Conservation (phyloP, 257 asterid genomes). For the Capsicum rhomboideum region DNA sequence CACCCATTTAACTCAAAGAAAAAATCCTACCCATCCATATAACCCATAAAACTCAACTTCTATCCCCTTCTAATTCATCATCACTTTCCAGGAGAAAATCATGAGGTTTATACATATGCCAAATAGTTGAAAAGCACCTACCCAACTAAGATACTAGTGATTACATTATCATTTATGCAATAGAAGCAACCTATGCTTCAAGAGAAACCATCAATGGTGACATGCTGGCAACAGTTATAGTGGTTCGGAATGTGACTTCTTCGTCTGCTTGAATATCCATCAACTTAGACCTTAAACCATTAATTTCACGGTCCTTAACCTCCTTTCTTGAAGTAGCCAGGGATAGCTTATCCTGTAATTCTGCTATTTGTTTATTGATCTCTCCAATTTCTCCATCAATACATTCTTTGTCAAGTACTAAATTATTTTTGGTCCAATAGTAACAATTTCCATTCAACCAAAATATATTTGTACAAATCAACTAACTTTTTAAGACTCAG, state of each 20-base stretch:
- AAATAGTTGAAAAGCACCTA: background rate
- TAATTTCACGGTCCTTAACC: conserved; percentile 26
- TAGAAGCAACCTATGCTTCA: background rate
- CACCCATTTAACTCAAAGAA: no score
- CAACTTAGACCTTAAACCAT: conserved; percentile 16
- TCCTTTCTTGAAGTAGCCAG: conserved; percentile 20
- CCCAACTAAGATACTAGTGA: background rate
- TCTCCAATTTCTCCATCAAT: conserved; percentile 31
- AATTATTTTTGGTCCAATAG: no score
- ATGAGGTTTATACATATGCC: no score
- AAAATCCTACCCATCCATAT: no score
- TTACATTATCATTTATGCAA: background rate
- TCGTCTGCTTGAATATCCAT: conserved; percentile 16
- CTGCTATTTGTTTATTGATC: conserved; percentile 31
- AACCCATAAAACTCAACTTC: no score
- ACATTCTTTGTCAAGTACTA: conserved; percentile 22
- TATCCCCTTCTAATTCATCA: no score
- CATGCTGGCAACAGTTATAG: background rate
- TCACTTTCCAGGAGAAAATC: no score
- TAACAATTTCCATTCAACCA: no score
- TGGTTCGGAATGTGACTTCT: conserved; percentile 7
- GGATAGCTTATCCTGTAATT: conserved; percentile 35
- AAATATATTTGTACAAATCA: no score
- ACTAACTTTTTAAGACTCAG: no score
- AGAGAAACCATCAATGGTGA: background rate